Conservation (phyloP, 352 stramenopile species). For the Globisporangium echinulatum region DNA sequence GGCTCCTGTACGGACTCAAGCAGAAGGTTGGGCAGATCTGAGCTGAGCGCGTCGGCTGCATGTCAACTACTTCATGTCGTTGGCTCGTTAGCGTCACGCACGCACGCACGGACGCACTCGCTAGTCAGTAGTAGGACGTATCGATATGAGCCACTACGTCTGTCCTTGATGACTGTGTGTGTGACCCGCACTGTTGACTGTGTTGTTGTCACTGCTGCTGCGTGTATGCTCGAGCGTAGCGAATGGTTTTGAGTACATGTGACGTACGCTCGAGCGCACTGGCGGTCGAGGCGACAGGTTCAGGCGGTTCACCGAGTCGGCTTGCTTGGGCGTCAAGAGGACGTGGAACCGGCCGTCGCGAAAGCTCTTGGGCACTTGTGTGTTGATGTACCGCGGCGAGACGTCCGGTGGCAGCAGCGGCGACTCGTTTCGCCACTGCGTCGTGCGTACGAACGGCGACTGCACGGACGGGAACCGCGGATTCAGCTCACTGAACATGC, state of each 20-base stretch:
- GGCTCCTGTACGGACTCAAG: constrained; percentile 33
- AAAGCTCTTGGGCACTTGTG: constrained; percentile 50
- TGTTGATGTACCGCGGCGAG: constrained; percentile 42
- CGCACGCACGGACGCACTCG: not conserved
- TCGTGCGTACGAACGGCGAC: constrained; percentile 26
- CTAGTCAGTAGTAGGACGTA: not conserved
- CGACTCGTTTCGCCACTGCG: constrained; percentile 50
- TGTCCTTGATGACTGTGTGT: not conserved
- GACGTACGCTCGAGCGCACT: not conserved
- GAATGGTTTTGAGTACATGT: constrained; percentile 13
- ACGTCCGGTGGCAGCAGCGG: constrained; percentile 38
- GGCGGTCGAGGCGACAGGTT: constrained; percentile 26
- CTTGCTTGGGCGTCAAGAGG: constrained; percentile 36
- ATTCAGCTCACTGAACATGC: constrained; percentile 44
- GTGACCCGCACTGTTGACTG: not conserved
- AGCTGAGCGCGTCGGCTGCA: not conserved
- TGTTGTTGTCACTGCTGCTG: not conserved
- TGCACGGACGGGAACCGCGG: constrained; percentile 58
- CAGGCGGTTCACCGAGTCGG: constrained; percentile 42
- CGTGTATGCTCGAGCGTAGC: constrained; percentile 1
- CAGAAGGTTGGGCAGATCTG: constrained; percentile 20
- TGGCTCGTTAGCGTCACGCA: too few species aligned
- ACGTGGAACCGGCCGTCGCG: constrained; percentile 46
- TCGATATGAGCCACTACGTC: not conserved
- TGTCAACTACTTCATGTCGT: too few species aligned